These are phyloP conservation scores for Starmera quercuum DNA, from an alignment of 805 yeast species.

Conservation along the genomic window DNA sequence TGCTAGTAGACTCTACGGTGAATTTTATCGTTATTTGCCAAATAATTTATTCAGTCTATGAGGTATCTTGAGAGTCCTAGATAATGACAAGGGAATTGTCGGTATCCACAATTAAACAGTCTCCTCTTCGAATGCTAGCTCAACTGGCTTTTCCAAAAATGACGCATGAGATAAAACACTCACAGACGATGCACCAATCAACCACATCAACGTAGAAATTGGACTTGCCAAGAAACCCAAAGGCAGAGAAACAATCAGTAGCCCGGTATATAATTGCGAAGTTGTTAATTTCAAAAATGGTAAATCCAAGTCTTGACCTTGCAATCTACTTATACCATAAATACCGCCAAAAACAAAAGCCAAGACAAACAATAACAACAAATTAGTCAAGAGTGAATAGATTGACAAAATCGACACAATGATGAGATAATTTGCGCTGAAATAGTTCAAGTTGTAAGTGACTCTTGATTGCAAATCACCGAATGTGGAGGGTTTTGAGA, in stretches of 20 bases:
- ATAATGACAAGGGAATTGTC: too few species aligned
- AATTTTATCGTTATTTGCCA: too few species aligned
- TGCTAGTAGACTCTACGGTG: too few species aligned
- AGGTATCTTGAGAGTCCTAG: too few species aligned
- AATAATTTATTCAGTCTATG: too few species aligned
- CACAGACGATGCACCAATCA: conserved; percentile 77
- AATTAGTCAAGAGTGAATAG: conserved; percentile 83
- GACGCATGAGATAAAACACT: conserved; percentile 82
- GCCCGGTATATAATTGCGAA: conserved; percentile 77
- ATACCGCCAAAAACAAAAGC: conserved; percentile 67
- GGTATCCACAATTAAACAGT: too few species aligned
- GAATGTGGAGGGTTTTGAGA: conserved; percentile 86
- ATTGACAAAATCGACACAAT: conserved; percentile 66
- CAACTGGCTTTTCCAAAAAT: conserved; percentile 90
- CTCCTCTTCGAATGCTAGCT: conserved; percentile 89
- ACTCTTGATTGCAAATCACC: conserved; percentile 87
- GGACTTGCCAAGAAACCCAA: conserved; percentile 86
- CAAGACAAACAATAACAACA: conserved; percentile 77
- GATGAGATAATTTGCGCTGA: conserved; percentile 76
- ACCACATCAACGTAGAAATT: conserved; percentile 84
- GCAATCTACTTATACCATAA: conserved; percentile 67
- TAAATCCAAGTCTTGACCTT: conserved; percentile 76
- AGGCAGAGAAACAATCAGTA: conserved; percentile 70
- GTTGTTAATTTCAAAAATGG: conserved; percentile 62
- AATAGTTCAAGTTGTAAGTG: conserved; percentile 78